Conservation (phyloP, 2,329 filamentous ascomycete genomes). For the Zasmidium cellare region DNA sequence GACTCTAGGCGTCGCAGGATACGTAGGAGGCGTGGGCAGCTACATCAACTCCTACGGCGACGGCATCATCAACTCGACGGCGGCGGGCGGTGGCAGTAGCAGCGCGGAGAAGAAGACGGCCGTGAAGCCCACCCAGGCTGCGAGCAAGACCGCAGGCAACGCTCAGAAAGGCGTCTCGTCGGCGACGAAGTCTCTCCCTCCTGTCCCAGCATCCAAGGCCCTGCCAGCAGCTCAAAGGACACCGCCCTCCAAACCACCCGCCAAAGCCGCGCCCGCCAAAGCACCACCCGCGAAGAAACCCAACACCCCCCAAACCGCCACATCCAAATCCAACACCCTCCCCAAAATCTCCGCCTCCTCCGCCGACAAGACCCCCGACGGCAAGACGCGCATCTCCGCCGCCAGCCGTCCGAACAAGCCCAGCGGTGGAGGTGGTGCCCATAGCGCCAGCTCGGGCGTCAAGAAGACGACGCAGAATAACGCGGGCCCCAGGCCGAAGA, state of each 20-base stretch:
- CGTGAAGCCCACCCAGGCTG: conserved; percentile 22
- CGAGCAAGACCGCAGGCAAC: conserved; percentile 12
- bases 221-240: conserved; percentile 10
- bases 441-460: conserved; percentile 5
- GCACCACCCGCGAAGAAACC: conserved; percentile 10
- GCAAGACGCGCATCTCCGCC: conserved; percentile 18
- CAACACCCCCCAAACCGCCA: background rate
- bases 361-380: conserved; percentile 19
- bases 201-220: conserved; percentile 5
- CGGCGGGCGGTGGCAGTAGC: conserved; percentile 30
- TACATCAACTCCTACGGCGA: conserved; percentile 38
- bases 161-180: conserved; percentile 5
- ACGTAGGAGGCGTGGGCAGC: conserved; percentile 34
- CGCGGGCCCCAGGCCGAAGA: conserved; percentile 3
- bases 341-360: conserved; percentile 10
- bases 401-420: conserved; percentile 10
- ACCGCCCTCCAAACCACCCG: background rate
- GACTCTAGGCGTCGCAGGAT: conserved; percentile 34
- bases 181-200: background rate
- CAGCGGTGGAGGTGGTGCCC: background rate
- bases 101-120: conserved; percentile 26
- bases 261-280: conserved; percentile 7
- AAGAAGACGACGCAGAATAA: conserved; percentile 4
- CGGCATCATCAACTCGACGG: conserved; percentile 30
- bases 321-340: background rate